Conservation (phyloP, 768 basidiomycete species). For the Xerocomellus amylosporus region DNA sequence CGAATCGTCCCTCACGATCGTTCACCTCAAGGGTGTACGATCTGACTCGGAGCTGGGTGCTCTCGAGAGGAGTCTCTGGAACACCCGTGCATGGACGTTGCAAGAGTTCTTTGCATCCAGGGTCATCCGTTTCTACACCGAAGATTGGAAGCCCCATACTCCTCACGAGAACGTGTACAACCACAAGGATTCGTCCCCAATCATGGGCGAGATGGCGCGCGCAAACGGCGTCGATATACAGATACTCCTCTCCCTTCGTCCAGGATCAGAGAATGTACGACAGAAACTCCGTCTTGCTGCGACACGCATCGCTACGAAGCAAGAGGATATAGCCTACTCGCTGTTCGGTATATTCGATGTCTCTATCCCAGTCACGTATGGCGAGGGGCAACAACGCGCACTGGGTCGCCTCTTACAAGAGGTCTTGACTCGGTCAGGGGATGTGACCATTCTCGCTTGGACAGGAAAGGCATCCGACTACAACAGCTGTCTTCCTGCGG, state of each 20-base stretch:
- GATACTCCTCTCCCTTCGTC: not conserved
- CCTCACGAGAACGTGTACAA: not conserved
- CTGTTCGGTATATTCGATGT: not conserved
- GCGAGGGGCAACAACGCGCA: not conserved
- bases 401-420: not conserved
- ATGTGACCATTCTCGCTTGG: not conserved
- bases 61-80: not conserved
- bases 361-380: not conserved
- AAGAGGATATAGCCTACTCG: not conserved
- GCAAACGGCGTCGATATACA: not conserved
- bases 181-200: not conserved
- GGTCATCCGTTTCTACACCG: not conserved
- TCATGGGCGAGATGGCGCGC: not conserved
- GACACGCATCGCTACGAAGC: not conserved
- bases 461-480: not conserved
- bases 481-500: not conserved
- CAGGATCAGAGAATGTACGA: not conserved
- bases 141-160: not conserved
- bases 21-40: not conserved
- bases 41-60: not conserved
- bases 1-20: not conserved
- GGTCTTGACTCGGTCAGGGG: not conserved
- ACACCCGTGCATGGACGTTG: not conserved
- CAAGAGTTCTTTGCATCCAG: not conserved
- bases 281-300: not conserved